Percentiles rank a stretch among this genome's conserved stretches.
Evolutionary conservation across 2,329 filamentous ascomycete species (phyloP).

Genomic region (Onygenales sp.): DNA sequence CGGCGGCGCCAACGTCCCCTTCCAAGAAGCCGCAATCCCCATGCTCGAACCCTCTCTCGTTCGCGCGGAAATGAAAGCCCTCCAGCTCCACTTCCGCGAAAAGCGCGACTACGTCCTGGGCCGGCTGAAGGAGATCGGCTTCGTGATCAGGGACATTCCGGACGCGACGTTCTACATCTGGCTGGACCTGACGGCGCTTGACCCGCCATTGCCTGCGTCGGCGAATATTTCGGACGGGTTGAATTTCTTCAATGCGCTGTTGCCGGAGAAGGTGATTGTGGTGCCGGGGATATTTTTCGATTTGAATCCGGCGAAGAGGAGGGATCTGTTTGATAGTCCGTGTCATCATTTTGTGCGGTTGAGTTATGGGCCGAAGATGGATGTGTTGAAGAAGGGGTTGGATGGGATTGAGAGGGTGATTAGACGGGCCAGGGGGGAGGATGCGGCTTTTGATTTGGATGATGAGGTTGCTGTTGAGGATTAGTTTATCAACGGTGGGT

Average conservation of each 20-base stretch:
- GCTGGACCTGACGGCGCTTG: constrained; percentile 48
- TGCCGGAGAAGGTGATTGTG: constrained; percentile 91
- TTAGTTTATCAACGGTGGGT: background rate
- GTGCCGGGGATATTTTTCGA: constrained; percentile 98
- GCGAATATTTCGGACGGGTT: constrained; percentile 79
- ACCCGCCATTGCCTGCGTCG: constrained; percentile 44
- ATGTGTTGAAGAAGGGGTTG: constrained; percentile 65
- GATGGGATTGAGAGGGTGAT: constrained; percentile 79
- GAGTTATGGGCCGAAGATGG: constrained; percentile 76
- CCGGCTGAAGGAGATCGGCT: constrained; percentile 75
- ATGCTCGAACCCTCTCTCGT: constrained; percentile 88
- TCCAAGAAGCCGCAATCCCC: constrained; percentile 84
- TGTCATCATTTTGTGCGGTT: constrained; percentile 87
- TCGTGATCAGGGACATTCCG: constrained; percentile 72
- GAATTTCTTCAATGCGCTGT: constrained; percentile 92
- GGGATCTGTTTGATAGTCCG: constrained; percentile 87
- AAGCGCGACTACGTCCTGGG: constrained; percentile 88
- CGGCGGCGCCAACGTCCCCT: constrained; percentile 86
- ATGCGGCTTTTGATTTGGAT: constrained; percentile 18
- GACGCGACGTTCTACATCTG: constrained; percentile 94
- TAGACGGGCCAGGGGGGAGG: constrained; percentile 33
- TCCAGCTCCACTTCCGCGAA: constrained; percentile 81
- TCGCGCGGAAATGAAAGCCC: constrained; percentile 73
- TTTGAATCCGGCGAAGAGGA: constrained; percentile 76
- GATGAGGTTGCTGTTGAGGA: constrained; percentile 30